Base-by-base conservation (phyloP, 2,329 filamentous ascomycete genomes). In the Aspergillus pseudonomiae region DNA sequence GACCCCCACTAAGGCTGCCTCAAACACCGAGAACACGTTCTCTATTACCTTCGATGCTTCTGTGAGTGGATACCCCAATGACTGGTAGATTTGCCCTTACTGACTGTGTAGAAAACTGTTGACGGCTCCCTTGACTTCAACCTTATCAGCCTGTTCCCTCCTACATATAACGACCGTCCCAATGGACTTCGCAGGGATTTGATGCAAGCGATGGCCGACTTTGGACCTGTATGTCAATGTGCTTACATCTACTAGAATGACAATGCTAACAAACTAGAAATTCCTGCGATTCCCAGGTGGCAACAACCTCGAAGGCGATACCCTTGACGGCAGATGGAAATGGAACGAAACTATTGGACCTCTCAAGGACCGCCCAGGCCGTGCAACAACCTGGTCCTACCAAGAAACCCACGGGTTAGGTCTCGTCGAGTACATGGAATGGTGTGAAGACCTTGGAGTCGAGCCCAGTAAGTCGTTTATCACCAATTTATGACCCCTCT, bases 321-420 rank as follows among this genome's bases (percentile, higher is more conserved):
- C 72, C 53, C 67, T 77, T 26, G 66, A 72, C 21, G 70, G 70
- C 28, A 72, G 66, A 7, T 83, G 81, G 82, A 81, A 82, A 63
- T 85, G 84, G 84, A 84, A 84, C 62, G 78, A 85, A 62, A 83
- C 82, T 0, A 78, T 83, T 57, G 83, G 83, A 1, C 81, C 82
- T 0, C 73, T 85, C 21, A 80, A 77, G 45, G 75, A 83, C 63
- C 80, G 83, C 10, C 79, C 81, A 16, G 82, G 83, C 6, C 68
- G 68, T 26, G 66, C 69, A 11, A 73, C 71, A 11, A 77, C 80
- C 19, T 83, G 81, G 81, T 67, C 71, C 26, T 83, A 83, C 64
- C 74, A 79, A 57, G 79, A 82, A 50, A 82, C 80, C 5, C 68
- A 80, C 62, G 80, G 80, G 34, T 69, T 82, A 16, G 81, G 81